These are phyloP conservation scores for Phytophthora pisi DNA, from an alignment of 352 stramenopile species.

Conservation along the genomic window DNA sequence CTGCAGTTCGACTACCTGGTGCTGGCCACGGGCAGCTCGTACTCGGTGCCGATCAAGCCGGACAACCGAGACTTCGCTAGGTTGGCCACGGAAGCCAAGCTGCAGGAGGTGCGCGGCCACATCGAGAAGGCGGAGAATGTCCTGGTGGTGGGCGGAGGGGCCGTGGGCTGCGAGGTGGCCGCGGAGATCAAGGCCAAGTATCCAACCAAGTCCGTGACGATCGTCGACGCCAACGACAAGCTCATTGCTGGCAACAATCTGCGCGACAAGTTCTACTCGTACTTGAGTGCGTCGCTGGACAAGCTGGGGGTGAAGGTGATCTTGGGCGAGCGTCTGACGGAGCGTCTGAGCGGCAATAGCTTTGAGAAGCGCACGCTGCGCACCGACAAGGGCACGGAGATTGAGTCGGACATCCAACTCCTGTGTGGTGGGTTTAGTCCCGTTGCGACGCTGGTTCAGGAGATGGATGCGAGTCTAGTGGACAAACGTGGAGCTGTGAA, in stretches of 20 bases:
- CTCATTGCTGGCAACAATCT: constrained; percentile 51
- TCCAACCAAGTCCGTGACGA: constrained; percentile 62
- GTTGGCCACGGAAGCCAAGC: constrained; percentile 35
- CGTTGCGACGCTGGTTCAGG: constrained; percentile 34
- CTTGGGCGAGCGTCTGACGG: constrained; percentile 50
- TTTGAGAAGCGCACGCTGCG: constrained; percentile 50
- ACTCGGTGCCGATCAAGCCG: constrained; percentile 62
- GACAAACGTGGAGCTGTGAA: constrained; percentile 5
- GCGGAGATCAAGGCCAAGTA: constrained; percentile 64
- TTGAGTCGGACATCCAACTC: constrained; percentile 66
- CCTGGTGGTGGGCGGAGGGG: constrained; percentile 62
- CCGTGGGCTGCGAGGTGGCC: constrained; percentile 65
- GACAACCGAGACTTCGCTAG: constrained; percentile 31
- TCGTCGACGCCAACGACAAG: constrained; percentile 44
- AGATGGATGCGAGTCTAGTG: constrained; percentile 37
- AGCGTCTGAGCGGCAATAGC: constrained; percentile 44
- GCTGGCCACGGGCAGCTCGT: constrained; percentile 62
- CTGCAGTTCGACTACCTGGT: constrained; percentile 71
- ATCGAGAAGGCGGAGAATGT: constrained; percentile 55
- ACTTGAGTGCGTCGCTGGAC: constrained; percentile 29
- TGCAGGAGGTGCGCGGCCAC: constrained; percentile 44
- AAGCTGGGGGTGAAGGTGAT: constrained; percentile 60
- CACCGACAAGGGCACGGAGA: constrained; percentile 56
- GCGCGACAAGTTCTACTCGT: constrained; percentile 52
- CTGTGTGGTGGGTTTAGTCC: constrained; percentile 50